Evolutionary conservation across 1,139 yeast genomes (phyloP), one percentile per base, ranked within the genome.

Genomic region (Pneumocystis jirovecii): DNA sequence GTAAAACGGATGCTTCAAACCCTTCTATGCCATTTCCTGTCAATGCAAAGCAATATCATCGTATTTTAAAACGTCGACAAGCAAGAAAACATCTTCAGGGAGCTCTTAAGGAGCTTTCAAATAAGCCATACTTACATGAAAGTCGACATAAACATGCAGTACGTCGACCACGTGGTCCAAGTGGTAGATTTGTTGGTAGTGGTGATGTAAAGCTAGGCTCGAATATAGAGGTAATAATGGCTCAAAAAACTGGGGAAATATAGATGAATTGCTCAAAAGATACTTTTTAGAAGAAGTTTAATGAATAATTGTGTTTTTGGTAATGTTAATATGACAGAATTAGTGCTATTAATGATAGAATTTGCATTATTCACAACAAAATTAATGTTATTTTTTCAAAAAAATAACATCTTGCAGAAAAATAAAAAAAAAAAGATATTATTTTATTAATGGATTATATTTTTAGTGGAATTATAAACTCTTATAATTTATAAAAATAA

Each of bases 121-220:
- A 37, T 70, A 87, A 87, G 73, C 98, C 98, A 2, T 95, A 95
- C 74, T 77, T 95, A 65, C 99, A 95, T 74, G 98, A 95, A 76
- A 89, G 97, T 21, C 83, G 99, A 72, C 99, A 95, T 76, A 93
- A 93, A 75, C 99, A 95, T 75, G 99, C 99, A 29, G 93, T 95
- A 98, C 82, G 98, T 74, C 83, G 99, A 75, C 98, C 98, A 19
- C 83, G 99, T 72, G 99, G 99, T 39, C 97, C 93, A 76, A 98
- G 98, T 40, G 99, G 99, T 2, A 80, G 98, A 68, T 95, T 95
- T 72, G 78, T 95, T 69, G 93, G 98, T 0, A 97, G 97, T 5
- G 96, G 96, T 74, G 91, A 93, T 68, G 96, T 95, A 35, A 95
- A 90, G 76, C 50, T 62, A 21, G 76, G 80, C 6, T 56, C 60